A percentile compares a stretch with the other conserved stretches of the same genome.
Evolutionary conservation across 306 rosid species (phyloP).

Genomic region (Adenanthera pavonina): DNA sequence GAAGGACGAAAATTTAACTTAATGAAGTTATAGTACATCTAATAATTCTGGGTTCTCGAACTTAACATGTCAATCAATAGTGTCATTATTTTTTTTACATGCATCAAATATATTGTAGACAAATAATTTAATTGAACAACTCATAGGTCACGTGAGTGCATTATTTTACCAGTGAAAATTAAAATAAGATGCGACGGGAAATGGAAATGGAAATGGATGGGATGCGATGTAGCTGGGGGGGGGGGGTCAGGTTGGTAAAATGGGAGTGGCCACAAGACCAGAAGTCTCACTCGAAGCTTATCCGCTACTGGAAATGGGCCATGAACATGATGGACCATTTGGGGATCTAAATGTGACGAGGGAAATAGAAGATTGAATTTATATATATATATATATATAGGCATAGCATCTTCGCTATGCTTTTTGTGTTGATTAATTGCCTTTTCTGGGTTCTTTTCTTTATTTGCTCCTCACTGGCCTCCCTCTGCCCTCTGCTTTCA

Average conservation of each 20-base stretch:
- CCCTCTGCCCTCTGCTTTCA: slow-evolving; percentile 13
- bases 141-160: no score
- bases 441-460: slow-evolving; percentile 43
- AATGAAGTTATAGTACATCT: neutral
- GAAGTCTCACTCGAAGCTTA: slow-evolving; percentile 1
- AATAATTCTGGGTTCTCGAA: no score
- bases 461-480: neutral
- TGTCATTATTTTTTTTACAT: no score
- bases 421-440: neutral
- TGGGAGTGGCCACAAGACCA: neutral
- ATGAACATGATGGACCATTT: slow-evolving; percentile 27
- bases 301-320: slow-evolving; percentile 45
- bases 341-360: slow-evolving; percentile 33
- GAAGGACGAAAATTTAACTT: neutral
- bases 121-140: no score
- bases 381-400: no score
- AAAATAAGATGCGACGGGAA: neutral
- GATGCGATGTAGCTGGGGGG: neutral
- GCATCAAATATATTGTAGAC: no score
- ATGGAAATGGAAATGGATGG: neutral
- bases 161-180: neutral
- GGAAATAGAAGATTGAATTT: slow-evolving; percentile 35
- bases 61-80: no score
- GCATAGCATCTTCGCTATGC: no score
- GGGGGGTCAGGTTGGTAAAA: slow-evolving; percentile 9